A percentile compares a stretch with the other conserved stretches of the same genome.
Conservation (phyloP, 805 yeast species). For the Candida boleticola region DNA sequence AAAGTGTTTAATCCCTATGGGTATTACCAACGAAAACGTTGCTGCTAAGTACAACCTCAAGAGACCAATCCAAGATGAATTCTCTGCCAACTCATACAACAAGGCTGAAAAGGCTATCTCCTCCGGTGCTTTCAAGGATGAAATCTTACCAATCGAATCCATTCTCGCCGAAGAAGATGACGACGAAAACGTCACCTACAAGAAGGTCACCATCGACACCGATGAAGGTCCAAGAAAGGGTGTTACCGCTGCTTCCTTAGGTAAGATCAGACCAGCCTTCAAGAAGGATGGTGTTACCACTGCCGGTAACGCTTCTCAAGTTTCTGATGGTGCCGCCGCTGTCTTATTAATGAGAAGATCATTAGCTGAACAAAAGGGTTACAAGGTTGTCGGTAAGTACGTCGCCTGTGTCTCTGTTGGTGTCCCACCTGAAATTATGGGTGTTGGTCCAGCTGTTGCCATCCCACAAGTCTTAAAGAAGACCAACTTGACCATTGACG, state of each 20-base stretch:
- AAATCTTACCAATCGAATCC: slow-evolving; percentile 78
- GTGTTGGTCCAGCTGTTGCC: slow-evolving; percentile 95
- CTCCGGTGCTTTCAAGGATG: slow-evolving; percentile 77
- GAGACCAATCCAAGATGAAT: slow-evolving; percentile 77
- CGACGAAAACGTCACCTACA: slow-evolving; percentile 51
- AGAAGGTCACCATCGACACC: slow-evolving; percentile 47
- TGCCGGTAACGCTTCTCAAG: slow-evolving; percentile 96
- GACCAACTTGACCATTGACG: slow-evolving; percentile 57
- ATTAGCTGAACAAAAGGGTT: slow-evolving; percentile 69
- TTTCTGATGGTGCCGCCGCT: slow-evolving; percentile 94
- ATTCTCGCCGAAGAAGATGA: slow-evolving; percentile 55
- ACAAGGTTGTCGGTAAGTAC: slow-evolving; percentile 76
- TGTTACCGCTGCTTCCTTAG: slow-evolving; percentile 74
- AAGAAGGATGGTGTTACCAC: slow-evolving; percentile 79
- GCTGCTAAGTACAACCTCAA: slow-evolving; percentile 63
- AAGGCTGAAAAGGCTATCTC: slow-evolving; percentile 79
- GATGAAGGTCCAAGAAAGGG: slow-evolving; percentile 92
- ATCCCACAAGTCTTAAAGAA: slow-evolving; percentile 78
- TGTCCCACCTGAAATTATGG: slow-evolving; percentile 97
- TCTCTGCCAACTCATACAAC: slow-evolving; percentile 82
- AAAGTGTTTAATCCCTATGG: slow-evolving; percentile 93
- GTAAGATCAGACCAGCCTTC: slow-evolving; percentile 85
- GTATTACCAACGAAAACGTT: slow-evolving; percentile 90
- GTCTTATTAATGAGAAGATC: slow-evolving; percentile 83
- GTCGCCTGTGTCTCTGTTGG: slow-evolving; percentile 81